These are phyloP conservation scores for Candida arabinofermentans DNA, from an alignment of 805 yeast species.

Conservation along the genomic window DNA sequence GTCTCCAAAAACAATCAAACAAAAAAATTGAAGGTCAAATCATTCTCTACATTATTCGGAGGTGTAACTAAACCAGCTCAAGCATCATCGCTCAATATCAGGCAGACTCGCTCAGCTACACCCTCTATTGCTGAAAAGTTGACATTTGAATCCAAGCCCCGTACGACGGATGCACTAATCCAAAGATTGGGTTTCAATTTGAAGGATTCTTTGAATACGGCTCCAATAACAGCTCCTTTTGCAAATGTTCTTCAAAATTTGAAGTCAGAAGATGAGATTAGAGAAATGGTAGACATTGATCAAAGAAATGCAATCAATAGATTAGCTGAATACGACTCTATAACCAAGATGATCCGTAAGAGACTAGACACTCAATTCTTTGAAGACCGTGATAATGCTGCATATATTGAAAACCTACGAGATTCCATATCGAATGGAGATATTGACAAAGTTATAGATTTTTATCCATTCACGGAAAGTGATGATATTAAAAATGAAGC, in stretches of 20 bases:
- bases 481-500: background rate
- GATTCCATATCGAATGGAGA: conserved; percentile 6
- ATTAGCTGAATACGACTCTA: conserved; percentile 4
- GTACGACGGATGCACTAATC: conserved; percentile 4
- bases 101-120: background rate
- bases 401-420: conserved; percentile 11
- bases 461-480: conserved; percentile 9
- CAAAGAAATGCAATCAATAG: conserved; percentile 4
- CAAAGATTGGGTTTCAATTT: conserved; percentile 19
- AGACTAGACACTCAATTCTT: conserved; percentile 7
- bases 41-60: too few relatives aligned
- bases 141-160: background rate
- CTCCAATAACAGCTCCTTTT: conserved; percentile 8
- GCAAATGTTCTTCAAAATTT: conserved; percentile 9
- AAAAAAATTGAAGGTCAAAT: too few relatives aligned
- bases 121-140: too few relatives aligned
- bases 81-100: too few relatives aligned
- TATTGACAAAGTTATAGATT: conserved; percentile 11
- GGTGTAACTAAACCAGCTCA: too few relatives aligned
- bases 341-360: conserved; percentile 3
- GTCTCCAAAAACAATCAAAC: too few relatives aligned
- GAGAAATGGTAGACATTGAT: conserved; percentile 11
- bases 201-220: conserved; percentile 10
- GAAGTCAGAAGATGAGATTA: conserved; percentile 18
- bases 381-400: conserved; percentile 5